Conservation (phyloP, 2,329 filamentous ascomycete genomes). For the Clarireedia homoeocarpa region DNA sequence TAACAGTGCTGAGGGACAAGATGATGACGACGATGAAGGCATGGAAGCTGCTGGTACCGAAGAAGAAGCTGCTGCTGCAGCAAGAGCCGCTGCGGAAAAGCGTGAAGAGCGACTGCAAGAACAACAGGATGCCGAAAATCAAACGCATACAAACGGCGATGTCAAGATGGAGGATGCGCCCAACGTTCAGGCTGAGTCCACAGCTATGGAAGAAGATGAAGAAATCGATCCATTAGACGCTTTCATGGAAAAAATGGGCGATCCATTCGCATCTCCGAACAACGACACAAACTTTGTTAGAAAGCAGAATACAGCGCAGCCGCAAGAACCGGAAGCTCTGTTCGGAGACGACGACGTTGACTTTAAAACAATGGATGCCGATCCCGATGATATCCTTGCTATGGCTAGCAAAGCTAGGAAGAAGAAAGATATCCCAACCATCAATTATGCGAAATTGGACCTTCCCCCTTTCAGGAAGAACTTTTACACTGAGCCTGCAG, state of each 20-base stretch:
- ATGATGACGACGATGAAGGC: constrained; percentile 50
- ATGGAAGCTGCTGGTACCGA: constrained; percentile 74
- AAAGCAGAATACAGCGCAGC: constrained; percentile 37
- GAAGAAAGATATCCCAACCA: constrained; percentile 87
- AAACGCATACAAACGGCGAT: constrained; percentile 31
- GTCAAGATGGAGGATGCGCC: constrained; percentile 30
- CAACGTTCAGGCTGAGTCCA: constrained; percentile 17
- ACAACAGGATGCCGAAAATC: constrained; percentile 34
- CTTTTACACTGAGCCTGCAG: constrained; percentile 87
- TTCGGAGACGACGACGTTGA: constrained; percentile 78
- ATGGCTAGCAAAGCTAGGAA: constrained; percentile 57
- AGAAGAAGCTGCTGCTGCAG: constrained; percentile 79
- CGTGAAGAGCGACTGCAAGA: constrained; percentile 59
- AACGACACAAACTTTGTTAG: constrained; percentile 24
- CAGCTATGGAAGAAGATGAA: constrained; percentile 51
- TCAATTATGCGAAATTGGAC: constrained; percentile 81
- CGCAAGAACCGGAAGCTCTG: constrained; percentile 71
- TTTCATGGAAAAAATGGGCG: constrained; percentile 70
- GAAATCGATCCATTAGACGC: constrained; percentile 86
- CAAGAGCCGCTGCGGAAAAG: constrained; percentile 76
- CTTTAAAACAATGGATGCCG: constrained; percentile 53
- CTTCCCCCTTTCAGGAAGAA: constrained; percentile 84
- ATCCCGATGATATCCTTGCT: constrained; percentile 57
- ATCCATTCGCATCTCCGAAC: constrained; percentile 39
- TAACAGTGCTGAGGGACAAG: constrained; percentile 56